Evolutionary conservation across 2,329 filamentous ascomycete species (phyloP), one percentile per base, ranked within the genome.

Genomic region (Xylaria sp.): DNA sequence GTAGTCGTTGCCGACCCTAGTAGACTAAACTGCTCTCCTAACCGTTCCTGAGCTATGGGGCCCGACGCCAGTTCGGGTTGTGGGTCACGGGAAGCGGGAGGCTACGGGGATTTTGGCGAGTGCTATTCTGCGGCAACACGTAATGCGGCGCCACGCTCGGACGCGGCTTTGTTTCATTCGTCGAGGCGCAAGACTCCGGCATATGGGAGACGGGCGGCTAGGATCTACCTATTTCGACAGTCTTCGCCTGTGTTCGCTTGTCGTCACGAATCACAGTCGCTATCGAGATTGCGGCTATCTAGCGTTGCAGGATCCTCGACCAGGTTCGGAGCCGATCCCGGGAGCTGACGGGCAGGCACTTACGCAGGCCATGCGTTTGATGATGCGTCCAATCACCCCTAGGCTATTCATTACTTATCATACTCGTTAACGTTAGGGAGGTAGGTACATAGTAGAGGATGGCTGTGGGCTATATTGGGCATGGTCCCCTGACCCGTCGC

Each of bases 41-140:
- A n/a, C n/a, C n/a, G n/a, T n/a, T n/a, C n/a, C n/a, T n/a, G n/a
- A n/a, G n/a, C n/a, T n/a, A n/a, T n/a, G 43, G 54, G 53, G 21
- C 43, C 50, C 52, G 37, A 39, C 34, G 45, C 55, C 56, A 26
- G 50, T 59, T 54, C 48, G 52, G 56, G 17, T 38, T 39, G 50
- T 54, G 52, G 58, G 42, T 50, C 50, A 52, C 40, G 52, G 52
- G 44, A 41, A 21, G 48, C 49, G 48, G 52, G 48, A 56, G 48
- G 48, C 38, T 39, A 19, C 40, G 49, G 51, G 26, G 29, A 44
- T 34, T 22, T n/a, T 50, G 37, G 43, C 58, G 24, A 54, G 40
- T n/a, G 48, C 46, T 47, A 3, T 52, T 54, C 34, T 55, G 57
- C 49, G 53, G 50, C 44, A 55, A 60, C 54, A 54, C 54, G 57